Evolutionary conservation across 2,329 filamentous ascomycete genomes (phyloP), one percentile per base, ranked within the genome.

Genomic region (Claviceps pazoutovae): DNA sequence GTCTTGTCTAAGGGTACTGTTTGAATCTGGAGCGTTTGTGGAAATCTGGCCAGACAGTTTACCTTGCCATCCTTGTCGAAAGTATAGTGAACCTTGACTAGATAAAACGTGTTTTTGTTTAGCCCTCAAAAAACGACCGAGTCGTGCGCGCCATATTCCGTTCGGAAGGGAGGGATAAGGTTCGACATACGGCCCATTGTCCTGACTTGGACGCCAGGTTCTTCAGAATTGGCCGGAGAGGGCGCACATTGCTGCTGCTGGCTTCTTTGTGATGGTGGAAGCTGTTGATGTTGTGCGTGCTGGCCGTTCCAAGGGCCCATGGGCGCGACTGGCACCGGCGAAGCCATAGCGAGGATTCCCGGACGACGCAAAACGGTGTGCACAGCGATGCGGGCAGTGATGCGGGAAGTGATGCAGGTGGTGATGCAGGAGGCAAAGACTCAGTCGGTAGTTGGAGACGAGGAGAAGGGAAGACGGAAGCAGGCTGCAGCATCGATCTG

Each of bases 31-130:
- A 95, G 74, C 16, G 84, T 76, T 54, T 91, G 83, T 17, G 88
- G 85, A 74, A 88, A 84, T 61, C 91, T 80, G 54, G 91, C 90
- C 48, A 98, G 76, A 68, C 89, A 96, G 64, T 91, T 90, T 57
- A 88, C 84, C 68, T 89, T 89, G 70, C 82, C 84, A 58, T 91
- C 84, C 63, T 84, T 83, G 66, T 97, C 90, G 70, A 97, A 96
- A 36, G 89, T 95, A 70, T 97, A 98, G 55, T 95, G 83, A 48
- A 97, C 86, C 75, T 97, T 97, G 68, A 97, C 90, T 95, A 67
- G 43, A 58, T 39, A 43, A 16, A 48, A 42, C 14, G 43, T 21
- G 45, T 30, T 21, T 19, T 19, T 47, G 59, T 61, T 56, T 60
- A 60, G 53, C 21, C 58, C 57, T 46, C 13, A 17, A 34, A 34